Evolutionary conservation across 352 stramenopile genomes (phyloP).

Genomic region (Pythium insidiosum): DNA sequence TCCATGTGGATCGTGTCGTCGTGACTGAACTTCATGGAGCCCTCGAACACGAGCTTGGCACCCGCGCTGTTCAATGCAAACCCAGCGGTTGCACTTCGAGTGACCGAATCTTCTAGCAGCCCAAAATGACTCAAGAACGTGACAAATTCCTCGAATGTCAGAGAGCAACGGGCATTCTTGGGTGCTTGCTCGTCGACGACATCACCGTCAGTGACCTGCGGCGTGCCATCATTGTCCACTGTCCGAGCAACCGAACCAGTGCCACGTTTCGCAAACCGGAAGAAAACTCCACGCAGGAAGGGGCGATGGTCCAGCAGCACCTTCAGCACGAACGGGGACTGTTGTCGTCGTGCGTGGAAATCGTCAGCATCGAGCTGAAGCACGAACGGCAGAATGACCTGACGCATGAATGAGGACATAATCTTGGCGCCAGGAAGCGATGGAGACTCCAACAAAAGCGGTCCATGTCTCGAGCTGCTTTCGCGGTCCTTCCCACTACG

Average conservation of each 20-base stretch:
- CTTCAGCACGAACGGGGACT: slow-evolving; percentile 27
- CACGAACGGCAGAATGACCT: slow-evolving; percentile 19
- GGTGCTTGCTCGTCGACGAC: neutral
- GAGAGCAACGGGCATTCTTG: slow-evolving; percentile 11
- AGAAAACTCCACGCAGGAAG: slow-evolving; percentile 46
- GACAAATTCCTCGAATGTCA: slow-evolving; percentile 7
- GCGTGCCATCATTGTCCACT: slow-evolving; percentile 17
- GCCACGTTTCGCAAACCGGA: slow-evolving; percentile 44
- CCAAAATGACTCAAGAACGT: neutral
- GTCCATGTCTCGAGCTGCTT: too few species aligned
- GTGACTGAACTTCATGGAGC: slow-evolving; percentile 44
- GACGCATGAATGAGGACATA: too few species aligned
- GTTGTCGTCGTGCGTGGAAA: slow-evolving; percentile 37
- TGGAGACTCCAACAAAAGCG: too few species aligned
- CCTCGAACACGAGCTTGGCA: slow-evolving; percentile 30
- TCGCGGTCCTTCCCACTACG: too few species aligned
- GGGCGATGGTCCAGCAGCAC: slow-evolving; percentile 45
- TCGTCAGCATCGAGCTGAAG: slow-evolving; percentile 17
- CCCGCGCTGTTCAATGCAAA: slow-evolving; percentile 13
- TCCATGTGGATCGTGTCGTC: slow-evolving; percentile 42
- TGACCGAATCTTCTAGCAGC: slow-evolving; percentile 3
- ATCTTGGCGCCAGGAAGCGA: too few species aligned
- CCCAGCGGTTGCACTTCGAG: too few species aligned
- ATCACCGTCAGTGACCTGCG: neutral
- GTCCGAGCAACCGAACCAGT: too few species aligned